Base-by-base conservation (phyloP, 176 grass and related monocot genomes). In the Metroxylon sagu region DNA sequence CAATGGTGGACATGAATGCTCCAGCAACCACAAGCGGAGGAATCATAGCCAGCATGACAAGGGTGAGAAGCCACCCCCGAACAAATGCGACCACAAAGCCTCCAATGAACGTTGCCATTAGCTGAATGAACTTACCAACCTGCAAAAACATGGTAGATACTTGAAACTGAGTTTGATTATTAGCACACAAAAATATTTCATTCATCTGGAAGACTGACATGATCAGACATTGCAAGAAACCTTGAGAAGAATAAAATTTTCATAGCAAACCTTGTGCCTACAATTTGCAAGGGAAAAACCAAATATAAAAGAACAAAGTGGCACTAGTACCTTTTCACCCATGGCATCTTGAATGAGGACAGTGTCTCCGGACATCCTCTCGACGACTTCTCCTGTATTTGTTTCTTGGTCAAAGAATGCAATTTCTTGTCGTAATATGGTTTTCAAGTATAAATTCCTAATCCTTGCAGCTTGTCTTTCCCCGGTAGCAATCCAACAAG, bases 261-360 rank as follows among this genome's bases (percentile, higher is more conserved):
- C 31, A 12, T 1, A 2, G 2, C 1, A 39, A 39, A 0, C 31
- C 31, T 12, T 39, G 6, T 39, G 1, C 31, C 7, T 39, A 23
- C 35, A 12, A 43, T 43, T 12, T 43, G 8, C 35, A 43, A 43
- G 35, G 35, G 8, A 43, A 12, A 52, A 25, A 48, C 21, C 10
- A 62, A 39, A 29, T 12, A 56, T 21, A 43, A 12, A 26, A 43
- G 23, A 4, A 27, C 14, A 28, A 21, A 35, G 12, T 18, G 8
- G 64, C 18, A 18, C 30, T n/a, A 0, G 35, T 57, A 98, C 94
- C 87, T 98, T 98, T 74, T 98, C 94, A 2, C 94, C 94, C 94
- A 98, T 98, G 81, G 94, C 94, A 29, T 98, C 88, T 65, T 98
- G 93, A 84, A 98, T 98, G 12, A 98, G 73, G n/a, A 98, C 93